Evolutionary conservation across 441 rosid genomes (phyloP).

Genomic region (Gossypium schwendimanii): DNA sequence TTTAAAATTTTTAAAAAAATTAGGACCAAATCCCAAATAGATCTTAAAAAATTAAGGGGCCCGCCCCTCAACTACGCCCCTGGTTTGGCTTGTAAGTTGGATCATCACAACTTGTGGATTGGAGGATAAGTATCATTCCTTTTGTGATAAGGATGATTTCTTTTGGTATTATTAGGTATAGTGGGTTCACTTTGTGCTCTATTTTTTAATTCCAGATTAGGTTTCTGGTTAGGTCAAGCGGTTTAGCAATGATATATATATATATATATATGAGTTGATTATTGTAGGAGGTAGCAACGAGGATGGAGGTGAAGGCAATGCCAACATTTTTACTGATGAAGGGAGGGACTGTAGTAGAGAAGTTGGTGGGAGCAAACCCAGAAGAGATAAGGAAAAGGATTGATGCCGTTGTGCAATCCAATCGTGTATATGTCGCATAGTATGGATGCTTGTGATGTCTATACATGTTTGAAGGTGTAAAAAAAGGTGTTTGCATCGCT

Average conservation of each 20-base stretch:
- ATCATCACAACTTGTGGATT: constrained; percentile 4
- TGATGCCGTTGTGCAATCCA: constrained; percentile 48
- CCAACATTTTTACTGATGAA: constrained; percentile 77
- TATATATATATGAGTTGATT: neutral
- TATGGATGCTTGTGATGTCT: neutral
- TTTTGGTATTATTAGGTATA: neutral
- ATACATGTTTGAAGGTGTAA: neutral
- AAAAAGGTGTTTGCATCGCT: neutral
- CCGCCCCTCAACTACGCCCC: too few species aligned
- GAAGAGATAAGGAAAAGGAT: constrained; percentile 79
- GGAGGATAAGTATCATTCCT: neutral
- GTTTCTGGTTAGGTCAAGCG: neutral
- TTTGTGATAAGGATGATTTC: neutral
- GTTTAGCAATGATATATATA: too few species aligned
- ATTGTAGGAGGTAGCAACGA: constrained; percentile 60
- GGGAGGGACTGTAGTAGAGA: constrained; percentile 53
- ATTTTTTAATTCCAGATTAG: neutral
- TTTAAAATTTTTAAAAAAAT: too few species aligned
- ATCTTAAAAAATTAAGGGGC: neutral
- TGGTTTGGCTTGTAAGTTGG: neutral
- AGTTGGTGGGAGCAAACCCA: constrained; percentile 80
- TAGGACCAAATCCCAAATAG: neutral
- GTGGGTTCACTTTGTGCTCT: neutral
- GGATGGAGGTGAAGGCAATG: constrained; percentile 80
- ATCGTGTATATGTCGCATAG: constrained; percentile 30